These are phyloP conservation scores for Calonectria ilicicola DNA, from an alignment of 2,329 filamentous ascomycete genomes.

Conservation along the genomic window DNA sequence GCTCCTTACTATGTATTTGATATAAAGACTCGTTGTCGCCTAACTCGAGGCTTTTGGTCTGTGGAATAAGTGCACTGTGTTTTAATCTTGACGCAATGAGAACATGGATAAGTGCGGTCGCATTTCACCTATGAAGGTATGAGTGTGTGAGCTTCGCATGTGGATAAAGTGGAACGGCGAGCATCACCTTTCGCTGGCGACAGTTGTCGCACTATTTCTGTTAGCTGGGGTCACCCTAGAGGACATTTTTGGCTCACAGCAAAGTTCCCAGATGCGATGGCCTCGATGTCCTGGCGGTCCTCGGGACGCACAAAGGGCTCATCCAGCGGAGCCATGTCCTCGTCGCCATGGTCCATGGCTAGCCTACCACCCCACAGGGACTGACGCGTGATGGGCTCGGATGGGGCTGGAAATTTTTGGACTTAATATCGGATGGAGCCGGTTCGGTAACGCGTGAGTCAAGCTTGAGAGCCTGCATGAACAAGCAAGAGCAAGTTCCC, in stretches of 20 bases:
- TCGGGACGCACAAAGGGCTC: neutral
- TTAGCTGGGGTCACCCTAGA: neutral
- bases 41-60: slow-evolving; percentile 22
- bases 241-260: neutral
- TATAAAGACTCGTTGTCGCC: slow-evolving; percentile 29
- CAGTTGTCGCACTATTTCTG: slow-evolving; percentile 9
- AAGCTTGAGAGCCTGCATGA: neutral
- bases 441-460: neutral
- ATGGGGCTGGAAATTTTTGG: neutral
- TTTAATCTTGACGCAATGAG: slow-evolving; percentile 22
- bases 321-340: slow-evolving; percentile 9
- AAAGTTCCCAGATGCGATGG: neutral
- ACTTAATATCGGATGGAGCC: neutral
- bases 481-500: neutral
- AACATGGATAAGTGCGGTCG: slow-evolving; percentile 26
- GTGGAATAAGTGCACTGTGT: slow-evolving; percentile 19
- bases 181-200: slow-evolving; percentile 11
- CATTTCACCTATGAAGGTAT: slow-evolving; percentile 28
- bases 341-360: slow-evolving; percentile 2
- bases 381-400: neutral
- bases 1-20: slow-evolving; percentile 31
- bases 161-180: neutral
- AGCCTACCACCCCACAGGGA: neutral
- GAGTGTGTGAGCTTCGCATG: neutral
- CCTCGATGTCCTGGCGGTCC: neutral